Evolutionary conservation across 1,284 basidiomycete species (phyloP).

Genomic region (Porodaedalea pini): DNA sequence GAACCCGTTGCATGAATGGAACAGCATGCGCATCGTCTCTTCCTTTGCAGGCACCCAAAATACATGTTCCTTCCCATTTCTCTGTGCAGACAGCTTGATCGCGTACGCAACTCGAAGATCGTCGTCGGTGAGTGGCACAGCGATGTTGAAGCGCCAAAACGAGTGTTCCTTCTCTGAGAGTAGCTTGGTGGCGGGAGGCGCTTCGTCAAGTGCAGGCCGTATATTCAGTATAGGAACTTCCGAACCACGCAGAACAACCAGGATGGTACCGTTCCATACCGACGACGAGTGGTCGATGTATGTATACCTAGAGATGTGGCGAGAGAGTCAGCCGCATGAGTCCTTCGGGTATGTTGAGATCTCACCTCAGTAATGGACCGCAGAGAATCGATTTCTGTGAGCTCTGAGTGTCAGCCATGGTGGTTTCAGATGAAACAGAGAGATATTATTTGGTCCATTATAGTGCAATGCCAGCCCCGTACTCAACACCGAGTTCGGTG

Average conservation of each 20-base stretch:
- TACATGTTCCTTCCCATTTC: conserved; percentile 2
- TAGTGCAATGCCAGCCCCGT: too few species aligned
- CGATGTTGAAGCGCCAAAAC: conserved; percentile 23
- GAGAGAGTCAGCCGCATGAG: neutral
- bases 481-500: too few species aligned
- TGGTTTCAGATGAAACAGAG: neutral
- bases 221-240: conserved; percentile 1
- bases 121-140: conserved; percentile 12
- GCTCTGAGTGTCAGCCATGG: neutral
- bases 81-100: neutral
- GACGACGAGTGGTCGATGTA: conserved; percentile 18
- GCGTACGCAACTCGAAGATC: conserved; percentile 19
- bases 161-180: conserved; percentile 16
- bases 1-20: conserved; percentile 26
- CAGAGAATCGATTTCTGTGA: conserved; percentile 10
- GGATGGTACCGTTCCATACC: conserved; percentile 23
- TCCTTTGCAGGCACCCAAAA: conserved; percentile 24
- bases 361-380: conserved; percentile 21
- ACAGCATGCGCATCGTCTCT: conserved; percentile 25
- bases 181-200: conserved; percentile 8
- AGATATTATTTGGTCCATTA: neutral
- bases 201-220: conserved; percentile 1
- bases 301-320: conserved; percentile 20
- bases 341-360: neutral
- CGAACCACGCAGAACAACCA: conserved; percentile 17